Evolutionary conservation across 2,329 filamentous ascomycete species (phyloP).

Genomic region (Colletotrichum coccodes): DNA sequence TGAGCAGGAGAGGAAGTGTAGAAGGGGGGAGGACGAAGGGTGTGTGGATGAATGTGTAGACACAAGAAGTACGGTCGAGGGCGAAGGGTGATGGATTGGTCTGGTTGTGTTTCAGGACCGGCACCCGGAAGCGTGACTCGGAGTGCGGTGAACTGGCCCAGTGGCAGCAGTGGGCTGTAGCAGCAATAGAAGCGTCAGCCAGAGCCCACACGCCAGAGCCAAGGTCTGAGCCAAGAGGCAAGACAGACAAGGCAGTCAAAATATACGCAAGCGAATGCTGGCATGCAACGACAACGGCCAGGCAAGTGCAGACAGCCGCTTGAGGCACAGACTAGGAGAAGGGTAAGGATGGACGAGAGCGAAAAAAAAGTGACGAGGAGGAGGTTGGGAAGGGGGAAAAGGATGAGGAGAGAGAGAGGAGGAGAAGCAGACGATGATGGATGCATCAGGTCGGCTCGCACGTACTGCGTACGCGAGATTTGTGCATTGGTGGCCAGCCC

Average conservation of each 20-base stretch:
- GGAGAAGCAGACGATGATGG: conserved; percentile 25
- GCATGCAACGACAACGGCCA: conserved; percentile 9
- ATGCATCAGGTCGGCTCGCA: conserved; percentile 23
- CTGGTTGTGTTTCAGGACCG: conserved; percentile 33
- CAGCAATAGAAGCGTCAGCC: conserved; percentile 16
- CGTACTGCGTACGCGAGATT: conserved; percentile 25
- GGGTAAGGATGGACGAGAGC: neutral
- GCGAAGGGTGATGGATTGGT: conserved; percentile 23
- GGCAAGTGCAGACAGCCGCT: conserved; percentile 11
- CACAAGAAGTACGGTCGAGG: conserved; percentile 10
- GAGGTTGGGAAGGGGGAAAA: conserved; percentile 26
- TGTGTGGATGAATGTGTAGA: conserved; percentile 7
- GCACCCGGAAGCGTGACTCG: conserved; percentile 32
- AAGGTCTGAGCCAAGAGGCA: conserved; percentile 7
- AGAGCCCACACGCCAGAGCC: neutral
- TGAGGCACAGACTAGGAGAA: conserved; percentile 11
- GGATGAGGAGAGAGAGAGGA: conserved; percentile 11
- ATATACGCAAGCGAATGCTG: conserved; percentile 16
- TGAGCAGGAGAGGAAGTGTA: neutral
- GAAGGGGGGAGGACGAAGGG: conserved; percentile 3
- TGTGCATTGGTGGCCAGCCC: conserved; percentile 20
- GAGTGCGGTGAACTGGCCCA: conserved; percentile 28
- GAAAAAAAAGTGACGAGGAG: neutral
- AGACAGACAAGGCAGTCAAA: neutral
- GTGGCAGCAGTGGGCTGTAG: conserved; percentile 2